These are phyloP conservation scores for Penicillium manginii DNA, from an alignment of 495 filamentous ascomycete species.

Conservation along the genomic window DNA sequence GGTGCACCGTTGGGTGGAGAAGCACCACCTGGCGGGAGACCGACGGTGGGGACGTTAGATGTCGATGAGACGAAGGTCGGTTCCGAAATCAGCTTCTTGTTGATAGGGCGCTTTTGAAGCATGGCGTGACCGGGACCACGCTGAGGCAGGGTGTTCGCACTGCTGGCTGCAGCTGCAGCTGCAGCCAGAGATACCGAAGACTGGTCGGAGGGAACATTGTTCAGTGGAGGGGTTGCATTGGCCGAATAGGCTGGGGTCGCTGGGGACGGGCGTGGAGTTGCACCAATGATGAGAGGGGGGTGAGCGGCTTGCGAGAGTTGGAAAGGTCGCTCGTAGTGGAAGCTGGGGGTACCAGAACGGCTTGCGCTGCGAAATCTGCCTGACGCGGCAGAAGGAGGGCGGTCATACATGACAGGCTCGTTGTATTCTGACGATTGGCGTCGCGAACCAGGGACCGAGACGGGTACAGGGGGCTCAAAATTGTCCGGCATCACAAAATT, in stretches of 20 bases:
- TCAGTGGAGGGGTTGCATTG: slow-evolving; percentile 59
- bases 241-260: slow-evolving; percentile 54
- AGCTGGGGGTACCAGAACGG: slow-evolving; percentile 43
- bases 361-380: slow-evolving; percentile 54
- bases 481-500: slow-evolving; percentile 30
- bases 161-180: slow-evolving; percentile 21
- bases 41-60: slow-evolving; percentile 69
- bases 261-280: slow-evolving; percentile 57
- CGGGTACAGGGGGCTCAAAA: slow-evolving; percentile 30
- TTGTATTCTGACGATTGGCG: slow-evolving; percentile 46
- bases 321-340: slow-evolving; percentile 48
- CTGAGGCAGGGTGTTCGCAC: slow-evolving; percentile 24
- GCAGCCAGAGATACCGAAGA: slow-evolving; percentile 20
- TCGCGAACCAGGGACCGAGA: slow-evolving; percentile 37
- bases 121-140: slow-evolving; percentile 31
- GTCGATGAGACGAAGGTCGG: slow-evolving; percentile 80
- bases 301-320: slow-evolving; percentile 36
- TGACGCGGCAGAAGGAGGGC: slow-evolving; percentile 45
- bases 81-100: slow-evolving; percentile 80
- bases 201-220: slow-evolving; percentile 41
- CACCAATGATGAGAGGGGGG: slow-evolving; percentile 45
- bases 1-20: slow-evolving; percentile 34
- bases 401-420: slow-evolving; percentile 39
- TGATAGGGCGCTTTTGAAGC: slow-evolving; percentile 65
- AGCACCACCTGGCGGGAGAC: slow-evolving; percentile 56